phyloP scores from a whole-genome alignment of 495 filamentous ascomycete genomes.

The Saxophila tyrrhenica region DNA sequence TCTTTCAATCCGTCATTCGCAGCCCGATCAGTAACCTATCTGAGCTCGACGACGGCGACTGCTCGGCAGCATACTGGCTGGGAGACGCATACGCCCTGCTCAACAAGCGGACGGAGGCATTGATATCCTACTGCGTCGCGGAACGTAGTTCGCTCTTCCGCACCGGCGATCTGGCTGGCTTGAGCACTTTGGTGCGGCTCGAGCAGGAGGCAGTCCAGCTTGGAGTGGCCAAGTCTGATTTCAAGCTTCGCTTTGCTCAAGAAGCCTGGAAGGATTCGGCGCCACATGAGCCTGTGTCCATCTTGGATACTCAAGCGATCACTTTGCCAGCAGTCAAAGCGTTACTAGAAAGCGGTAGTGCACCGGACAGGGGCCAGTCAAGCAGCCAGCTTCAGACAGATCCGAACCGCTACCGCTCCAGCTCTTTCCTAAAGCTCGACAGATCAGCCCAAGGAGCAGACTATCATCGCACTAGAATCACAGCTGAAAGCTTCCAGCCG shows the following conservation, averaged over 20 bases:
- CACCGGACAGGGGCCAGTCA: neutral
- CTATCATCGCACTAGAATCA: neutral
- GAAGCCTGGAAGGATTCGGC: neutral
- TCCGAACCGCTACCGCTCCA: neutral
- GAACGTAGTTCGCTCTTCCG: conserved; percentile 2
- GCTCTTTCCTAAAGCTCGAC: neutral
- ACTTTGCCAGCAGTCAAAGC: neutral
- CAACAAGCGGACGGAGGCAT: conserved; percentile 1
- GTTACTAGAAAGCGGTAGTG: neutral
- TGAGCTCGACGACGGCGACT: neutral
- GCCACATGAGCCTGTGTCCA: neutral
- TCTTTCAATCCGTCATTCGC: neutral
- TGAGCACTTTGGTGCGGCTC: neutral
- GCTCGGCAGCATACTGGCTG: conserved; percentile 3
- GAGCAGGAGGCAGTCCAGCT: neutral
- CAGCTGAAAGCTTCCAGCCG: neutral
- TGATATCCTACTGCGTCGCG: neutral
- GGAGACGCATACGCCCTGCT: neutral
- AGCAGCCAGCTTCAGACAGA: neutral
- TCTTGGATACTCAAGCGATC: neutral
- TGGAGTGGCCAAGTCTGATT: neutral
- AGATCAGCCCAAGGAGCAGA: neutral
- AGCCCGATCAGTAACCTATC: neutral
- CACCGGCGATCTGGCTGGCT: too few species aligned
- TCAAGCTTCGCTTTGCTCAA: neutral